phyloP scores from a whole-genome alignment of 2,329 filamentous ascomycete genomes.

The Stemphylium beticola region DNA sequence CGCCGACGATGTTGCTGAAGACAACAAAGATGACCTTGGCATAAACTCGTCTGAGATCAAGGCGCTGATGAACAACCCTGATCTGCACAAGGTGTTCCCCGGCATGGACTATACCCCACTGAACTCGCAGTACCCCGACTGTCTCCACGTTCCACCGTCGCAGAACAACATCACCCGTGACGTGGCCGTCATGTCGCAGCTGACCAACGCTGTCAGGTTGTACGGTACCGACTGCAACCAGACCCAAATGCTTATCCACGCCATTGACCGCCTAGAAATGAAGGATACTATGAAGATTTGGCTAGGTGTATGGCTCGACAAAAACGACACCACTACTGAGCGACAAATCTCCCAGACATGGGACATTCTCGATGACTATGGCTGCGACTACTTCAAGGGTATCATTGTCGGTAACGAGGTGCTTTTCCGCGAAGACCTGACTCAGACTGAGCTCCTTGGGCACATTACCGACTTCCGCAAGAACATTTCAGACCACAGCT shows the following conservation, averaged over 20 bases:
- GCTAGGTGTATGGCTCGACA: constrained; percentile 93
- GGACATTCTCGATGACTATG: constrained; percentile 70
- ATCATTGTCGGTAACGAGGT: constrained; percentile 70
- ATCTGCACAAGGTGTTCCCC: constrained; percentile 91
- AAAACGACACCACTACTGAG: constrained; percentile 79
- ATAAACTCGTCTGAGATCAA: constrained; percentile 81
- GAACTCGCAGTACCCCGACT: constrained; percentile 88
- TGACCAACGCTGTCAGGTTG: constrained; percentile 85
- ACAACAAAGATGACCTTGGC: constrained; percentile 74
- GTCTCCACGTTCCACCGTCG: constrained; percentile 75
- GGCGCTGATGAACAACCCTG: constrained; percentile 75
- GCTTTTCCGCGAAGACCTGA: constrained; percentile 70
- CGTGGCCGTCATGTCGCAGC: constrained; percentile 84
- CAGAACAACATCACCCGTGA: constrained; percentile 96
- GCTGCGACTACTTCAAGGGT: constrained; percentile 64
- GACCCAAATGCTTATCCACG: constrained; percentile 88
- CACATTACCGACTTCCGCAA: constrained; percentile 71
- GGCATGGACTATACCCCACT: constrained; percentile 95
- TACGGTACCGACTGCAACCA: constrained; percentile 99
- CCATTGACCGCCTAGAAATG: constrained; percentile 76
- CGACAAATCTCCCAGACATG: constrained; percentile 87
- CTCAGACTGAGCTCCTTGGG: constrained; percentile 64
- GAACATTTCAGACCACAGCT: constrained; percentile 68
- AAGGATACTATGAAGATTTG: constrained; percentile 79
- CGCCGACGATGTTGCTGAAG: constrained; percentile 59